Evolutionary conservation across 2,329 filamentous ascomycete genomes (phyloP), one percentile per base, ranked within the genome.

Genomic region (Penicillium paneum): DNA sequence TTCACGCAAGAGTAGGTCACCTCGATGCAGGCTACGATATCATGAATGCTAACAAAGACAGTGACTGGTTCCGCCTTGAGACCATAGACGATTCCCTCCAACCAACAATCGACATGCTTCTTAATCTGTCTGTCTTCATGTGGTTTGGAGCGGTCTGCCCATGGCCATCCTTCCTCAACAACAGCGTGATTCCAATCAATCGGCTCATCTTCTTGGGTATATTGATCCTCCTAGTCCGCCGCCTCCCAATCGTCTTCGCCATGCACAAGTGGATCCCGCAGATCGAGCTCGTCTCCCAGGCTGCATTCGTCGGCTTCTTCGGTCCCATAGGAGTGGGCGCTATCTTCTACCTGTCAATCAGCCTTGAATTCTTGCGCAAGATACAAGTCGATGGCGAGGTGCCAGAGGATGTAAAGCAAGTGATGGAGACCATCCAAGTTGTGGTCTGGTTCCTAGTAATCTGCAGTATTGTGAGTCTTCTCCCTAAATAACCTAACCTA

Each of bases 31-130:
- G 28, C 13, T 29, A 24, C n/a, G 12, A 24, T 21, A 41, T 36
- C 15, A 24, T 10, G 11, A 15, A 21, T 11, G 4, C 68, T 64
- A 39, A 59, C 43, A 36, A 13, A n/a, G 26, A n/a, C 34, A 80
- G 79, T 69, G 91, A 96, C 73, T 95, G 90, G 91, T 97, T 96
- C 73, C 87, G 92, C 0, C 78, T 93, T 1, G 89, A 95, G 71
- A 97, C 92, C 0, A 78, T 88, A 64, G 92, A 96, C 63, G 93
- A 97, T 70, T 92, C 89, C 2, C 81, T 97, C n/a, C 91, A 97
- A 69, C 91, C 91, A 0, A 96, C 91, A 0, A 89, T 97, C 42
- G 91, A 97, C 70, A 96, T 96, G 91, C 80, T 97, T 2, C 85
- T 97, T 54, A 97, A 97, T 68, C 84, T 95, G 3, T 80, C 86